Percentiles rank a stretch among this genome's conserved stretches.
Evolutionary conservation across 1,284 basidiomycete genomes (phyloP).

Genomic region (Irpex lacteus): DNA sequence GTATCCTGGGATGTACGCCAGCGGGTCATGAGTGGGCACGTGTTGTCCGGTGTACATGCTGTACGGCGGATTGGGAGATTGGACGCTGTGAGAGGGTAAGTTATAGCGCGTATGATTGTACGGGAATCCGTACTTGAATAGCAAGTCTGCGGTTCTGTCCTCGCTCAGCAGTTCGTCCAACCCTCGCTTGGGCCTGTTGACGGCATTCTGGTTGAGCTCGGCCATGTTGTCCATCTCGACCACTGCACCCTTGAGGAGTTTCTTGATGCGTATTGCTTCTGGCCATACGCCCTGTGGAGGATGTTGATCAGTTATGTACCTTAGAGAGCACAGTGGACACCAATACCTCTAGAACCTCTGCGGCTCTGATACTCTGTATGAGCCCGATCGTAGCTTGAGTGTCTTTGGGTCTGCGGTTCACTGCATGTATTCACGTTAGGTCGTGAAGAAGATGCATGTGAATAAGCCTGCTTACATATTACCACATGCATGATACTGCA

Average conservation of each 20-base stretch:
- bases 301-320: no score
- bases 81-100: constrained; percentile 26
- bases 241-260: constrained; percentile 68
- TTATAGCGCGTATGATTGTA: constrained; percentile 59
- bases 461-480: constrained; percentile 48
- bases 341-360: constrained; percentile 71
- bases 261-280: constrained; percentile 66
- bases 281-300: constrained; percentile 55
- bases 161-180: constrained; percentile 65
- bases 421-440: constrained; percentile 33
- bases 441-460: not conserved
- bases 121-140: constrained; percentile 45
- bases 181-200: constrained; percentile 51
- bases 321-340: no score
- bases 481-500: constrained; percentile 80
- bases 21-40: not conserved
- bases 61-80: not conserved
- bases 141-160: constrained; percentile 46
- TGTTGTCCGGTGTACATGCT: not conserved
- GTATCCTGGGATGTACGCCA: constrained; percentile 46
- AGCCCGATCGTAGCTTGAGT: constrained; percentile 67
- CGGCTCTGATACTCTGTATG: constrained; percentile 61
- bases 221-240: constrained; percentile 47
- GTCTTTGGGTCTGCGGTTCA: constrained; percentile 66
- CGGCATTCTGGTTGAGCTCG: constrained; percentile 28